phyloP scores from a whole-genome alignment of 805 yeast genomes.

The Nakazawaea wyomingensis region DNA sequence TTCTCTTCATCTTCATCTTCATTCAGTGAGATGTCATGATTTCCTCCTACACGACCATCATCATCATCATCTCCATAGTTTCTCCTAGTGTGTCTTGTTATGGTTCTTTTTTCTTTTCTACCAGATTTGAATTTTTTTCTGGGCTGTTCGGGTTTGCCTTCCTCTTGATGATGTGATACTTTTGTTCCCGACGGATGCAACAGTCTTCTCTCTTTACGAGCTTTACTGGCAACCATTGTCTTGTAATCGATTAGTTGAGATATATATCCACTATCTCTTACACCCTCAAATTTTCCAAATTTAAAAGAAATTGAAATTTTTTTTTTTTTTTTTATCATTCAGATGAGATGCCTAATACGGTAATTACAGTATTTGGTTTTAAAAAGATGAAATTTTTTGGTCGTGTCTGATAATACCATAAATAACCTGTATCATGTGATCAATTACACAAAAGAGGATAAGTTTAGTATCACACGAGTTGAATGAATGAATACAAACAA shows the following conservation, averaged over 20 bases:
- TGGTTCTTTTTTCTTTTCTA: constrained; percentile 54
- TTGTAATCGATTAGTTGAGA: background rate
- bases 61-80: constrained; percentile 17
- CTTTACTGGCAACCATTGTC: constrained; percentile 19
- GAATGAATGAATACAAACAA: too few relatives aligned
- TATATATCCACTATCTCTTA: background rate
- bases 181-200: constrained; percentile 3
- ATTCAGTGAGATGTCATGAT: too few relatives aligned
- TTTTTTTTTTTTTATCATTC: background rate
- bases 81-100: constrained; percentile 51
- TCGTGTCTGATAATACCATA: too few relatives aligned
- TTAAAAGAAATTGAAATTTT: too few relatives aligned
- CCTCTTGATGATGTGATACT: background rate
- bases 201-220: constrained; percentile 16
- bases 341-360: background rate
- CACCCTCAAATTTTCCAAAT: background rate
- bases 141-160: background rate
- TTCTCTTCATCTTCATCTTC: constrained; percentile 16
- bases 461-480: too few relatives aligned
- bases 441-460: too few relatives aligned
- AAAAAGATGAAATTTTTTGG: background rate
- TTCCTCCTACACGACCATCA: too few relatives aligned
- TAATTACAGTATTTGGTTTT: background rate
- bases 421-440: too few relatives aligned
- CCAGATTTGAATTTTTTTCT: constrained; percentile 37